Evolutionary conservation across 805 yeast species (phyloP).

Genomic region (Starmerella bacillaris): DNA sequence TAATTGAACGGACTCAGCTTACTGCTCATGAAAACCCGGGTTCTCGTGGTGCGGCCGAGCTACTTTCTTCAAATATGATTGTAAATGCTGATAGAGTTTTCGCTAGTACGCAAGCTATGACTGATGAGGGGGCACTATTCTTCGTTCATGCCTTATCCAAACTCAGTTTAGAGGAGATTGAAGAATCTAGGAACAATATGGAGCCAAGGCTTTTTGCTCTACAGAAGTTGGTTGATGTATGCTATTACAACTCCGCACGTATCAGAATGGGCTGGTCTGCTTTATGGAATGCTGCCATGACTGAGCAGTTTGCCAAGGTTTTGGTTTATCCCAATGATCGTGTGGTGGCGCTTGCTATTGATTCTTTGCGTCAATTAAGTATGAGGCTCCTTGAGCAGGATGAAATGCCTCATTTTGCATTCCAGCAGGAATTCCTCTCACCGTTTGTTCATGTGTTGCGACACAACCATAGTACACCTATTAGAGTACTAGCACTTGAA

Average conservation of each 20-base stretch:
- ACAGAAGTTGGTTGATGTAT: slow-evolving; percentile 91
- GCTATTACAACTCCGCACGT: slow-evolving; percentile 93
- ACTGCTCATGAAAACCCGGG: slow-evolving; percentile 83
- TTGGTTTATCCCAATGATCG: slow-evolving; percentile 63
- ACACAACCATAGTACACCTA: slow-evolving; percentile 48
- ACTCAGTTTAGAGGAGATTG: slow-evolving; percentile 80
- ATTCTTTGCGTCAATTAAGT: slow-evolving; percentile 80
- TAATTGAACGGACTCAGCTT: slow-evolving; percentile 75
- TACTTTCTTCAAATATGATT: slow-evolving; percentile 22
- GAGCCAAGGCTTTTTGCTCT: slow-evolving; percentile 83
- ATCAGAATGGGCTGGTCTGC: slow-evolving; percentile 93
- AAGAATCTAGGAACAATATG: slow-evolving; percentile 60
- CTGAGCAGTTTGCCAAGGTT: slow-evolving; percentile 67
- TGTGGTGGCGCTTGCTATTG: slow-evolving; percentile 78
- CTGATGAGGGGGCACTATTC: slow-evolving; percentile 69
- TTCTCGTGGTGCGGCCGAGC: slow-evolving; percentile 38
- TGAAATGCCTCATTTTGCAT: slow-evolving; percentile 85
- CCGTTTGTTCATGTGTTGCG: slow-evolving; percentile 71
- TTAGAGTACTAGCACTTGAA: slow-evolving; percentile 76
- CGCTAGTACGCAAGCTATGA: slow-evolving; percentile 57
- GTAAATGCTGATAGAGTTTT: slow-evolving; percentile 68
- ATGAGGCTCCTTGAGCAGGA: slow-evolving; percentile 85
- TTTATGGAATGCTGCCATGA: slow-evolving; percentile 75
- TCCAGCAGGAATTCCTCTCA: slow-evolving; percentile 80
- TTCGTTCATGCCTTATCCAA: slow-evolving; percentile 76